phyloP scores from a whole-genome alignment of 2,329 filamentous ascomycete genomes.

The Aspergillus proliferans region DNA sequence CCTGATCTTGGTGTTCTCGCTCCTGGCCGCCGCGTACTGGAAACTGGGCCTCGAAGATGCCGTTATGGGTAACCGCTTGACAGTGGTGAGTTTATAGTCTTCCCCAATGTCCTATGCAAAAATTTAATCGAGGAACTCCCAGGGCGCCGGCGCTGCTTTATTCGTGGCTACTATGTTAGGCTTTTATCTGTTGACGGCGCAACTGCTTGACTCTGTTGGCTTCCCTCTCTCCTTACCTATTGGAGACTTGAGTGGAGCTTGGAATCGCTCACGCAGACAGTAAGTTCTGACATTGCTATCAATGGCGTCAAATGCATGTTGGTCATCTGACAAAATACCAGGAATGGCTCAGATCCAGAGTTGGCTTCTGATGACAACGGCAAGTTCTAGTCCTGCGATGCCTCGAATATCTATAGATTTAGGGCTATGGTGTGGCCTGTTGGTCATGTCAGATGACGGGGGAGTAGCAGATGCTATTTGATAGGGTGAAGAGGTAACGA shows the following conservation, averaged over 20 bases:
- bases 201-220: slow-evolving; percentile 8
- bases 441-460: too few species aligned
- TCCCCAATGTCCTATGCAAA: neutral
- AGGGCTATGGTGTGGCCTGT: too few species aligned
- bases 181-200: slow-evolving; percentile 8
- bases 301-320: too few species aligned
- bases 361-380: too few species aligned
- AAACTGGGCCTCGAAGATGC: slow-evolving; percentile 3
- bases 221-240: slow-evolving; percentile 8
- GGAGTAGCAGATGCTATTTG: too few species aligned
- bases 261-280: neutral
- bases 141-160: slow-evolving; percentile 9
- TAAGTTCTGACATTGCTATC: slow-evolving; percentile 1
- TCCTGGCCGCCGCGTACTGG: slow-evolving; percentile 9
- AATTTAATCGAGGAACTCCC: neutral
- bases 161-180: slow-evolving; percentile 8
- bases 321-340: too few species aligned
- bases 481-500: too few species aligned
- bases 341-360: too few species aligned
- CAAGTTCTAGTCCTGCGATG: too few species aligned
- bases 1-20: slow-evolving; percentile 6
- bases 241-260: slow-evolving; percentile 7
- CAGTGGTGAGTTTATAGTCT: slow-evolving; percentile 3
- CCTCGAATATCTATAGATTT: too few species aligned
- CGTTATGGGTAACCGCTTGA: slow-evolving; percentile 4